Base-by-base conservation (phyloP, 805 yeast species). In the Maudiozyma pseudohumilis region DNA sequence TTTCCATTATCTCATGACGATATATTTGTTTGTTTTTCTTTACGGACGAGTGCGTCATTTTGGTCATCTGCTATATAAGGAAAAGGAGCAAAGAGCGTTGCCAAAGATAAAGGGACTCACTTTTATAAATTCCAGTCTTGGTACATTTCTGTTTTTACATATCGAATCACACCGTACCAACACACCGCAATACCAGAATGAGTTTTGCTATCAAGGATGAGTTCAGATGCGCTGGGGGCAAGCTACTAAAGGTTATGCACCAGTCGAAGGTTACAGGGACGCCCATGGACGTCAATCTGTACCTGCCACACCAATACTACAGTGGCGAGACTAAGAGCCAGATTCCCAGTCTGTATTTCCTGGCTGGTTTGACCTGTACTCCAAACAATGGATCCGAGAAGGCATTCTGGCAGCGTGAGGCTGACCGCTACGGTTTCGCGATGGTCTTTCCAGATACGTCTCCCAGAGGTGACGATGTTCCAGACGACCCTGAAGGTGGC, bases 391-490 rank as follows among this genome's bases (percentile, higher is more conserved):
- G 94, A 38, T 70, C 88, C 8, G 97, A 92, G 58, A 92, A 92
- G 69, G 95, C 96, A 1, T 84, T 79, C 49, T 72, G 88, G 66
- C 89, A 80, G 50, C 73, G 77, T 40, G 80, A 78, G 55, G 95
- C 94, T 6, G 74, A 78, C 46, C 71, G 81, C 53, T 75, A 77
- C 52, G 94, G 94, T 4, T 79, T 89, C 58, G 95, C 94, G 0
- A 63, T 89, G 13, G 86, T 89, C 1, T 88, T 82, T 60, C 97
- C 98, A 15, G 98, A 89, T 61, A 92, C 98, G 3, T 88, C 97
- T 7, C 97, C 98, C 38, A 75, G 97, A 47, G 95, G 94, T 12
- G 68, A 67, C 34, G 68, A 80, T 41, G 77, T 72, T 23, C 94
- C 94, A n/a, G 92, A 81, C 55, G 94, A 81, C 41, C 55, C 60